Conservation (phyloP, 208 protist genomes). For the Acanthamoeba polyphaga region DNA sequence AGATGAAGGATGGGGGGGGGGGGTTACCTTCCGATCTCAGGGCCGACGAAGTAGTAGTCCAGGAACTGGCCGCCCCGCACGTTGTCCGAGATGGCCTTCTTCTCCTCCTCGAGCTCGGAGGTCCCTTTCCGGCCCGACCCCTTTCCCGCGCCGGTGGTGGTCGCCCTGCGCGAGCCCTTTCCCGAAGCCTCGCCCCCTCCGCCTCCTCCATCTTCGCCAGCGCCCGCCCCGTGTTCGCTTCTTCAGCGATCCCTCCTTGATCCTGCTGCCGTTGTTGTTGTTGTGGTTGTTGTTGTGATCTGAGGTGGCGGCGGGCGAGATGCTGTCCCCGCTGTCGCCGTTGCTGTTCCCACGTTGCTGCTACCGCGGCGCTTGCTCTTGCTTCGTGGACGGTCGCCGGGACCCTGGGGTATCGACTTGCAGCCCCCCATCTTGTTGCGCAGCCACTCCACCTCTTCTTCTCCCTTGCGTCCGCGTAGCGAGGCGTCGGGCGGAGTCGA, state of each 20-base stretch:
- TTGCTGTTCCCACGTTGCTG: neutral
- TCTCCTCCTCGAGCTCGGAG: neutral
- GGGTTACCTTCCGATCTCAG: slow-evolving; percentile 29
- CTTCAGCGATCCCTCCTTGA: no score
- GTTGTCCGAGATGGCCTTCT: slow-evolving; percentile 42
- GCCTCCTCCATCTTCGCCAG: neutral
- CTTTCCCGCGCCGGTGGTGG: neutral
- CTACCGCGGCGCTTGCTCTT: neutral
- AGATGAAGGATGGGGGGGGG: neutral
- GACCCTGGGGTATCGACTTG: neutral
- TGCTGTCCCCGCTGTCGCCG: no score
- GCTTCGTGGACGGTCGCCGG: neutral
- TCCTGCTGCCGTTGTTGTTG: no score
- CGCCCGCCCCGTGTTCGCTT: neutral
- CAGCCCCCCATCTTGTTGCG: slow-evolving; percentile 2
- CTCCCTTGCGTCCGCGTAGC: neutral
- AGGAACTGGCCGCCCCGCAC: slow-evolving; percentile 39
- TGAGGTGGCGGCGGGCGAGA: no score
- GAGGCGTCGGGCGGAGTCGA: no score
- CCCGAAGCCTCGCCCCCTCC: neutral
- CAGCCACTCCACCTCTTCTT: neutral
- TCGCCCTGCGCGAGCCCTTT: neutral
- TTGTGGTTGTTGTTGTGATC: no score
- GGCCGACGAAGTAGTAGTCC: slow-evolving; percentile 33
- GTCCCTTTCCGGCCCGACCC: neutral